Base-by-base conservation (phyloP, 352 stramenopile species). In the Globisporangium echinulatum region DNA sequence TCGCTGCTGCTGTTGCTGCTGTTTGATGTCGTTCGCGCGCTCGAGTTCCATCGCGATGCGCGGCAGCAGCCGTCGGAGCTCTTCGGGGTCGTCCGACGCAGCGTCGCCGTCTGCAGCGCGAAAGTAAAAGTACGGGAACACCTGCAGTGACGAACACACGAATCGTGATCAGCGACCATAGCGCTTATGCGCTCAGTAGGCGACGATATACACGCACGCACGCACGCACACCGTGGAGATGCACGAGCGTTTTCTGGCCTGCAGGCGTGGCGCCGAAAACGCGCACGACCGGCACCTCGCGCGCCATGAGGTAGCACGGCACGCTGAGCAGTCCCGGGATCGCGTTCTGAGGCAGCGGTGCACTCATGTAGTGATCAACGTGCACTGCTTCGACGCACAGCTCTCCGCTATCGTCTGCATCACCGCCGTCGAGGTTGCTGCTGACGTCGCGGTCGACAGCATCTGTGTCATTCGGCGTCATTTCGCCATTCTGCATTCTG, bases 121-220 rank as follows among this genome's bases (percentile, higher is more conserved):
- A 47, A 96, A 90, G 72, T 94, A 96, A 58, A 96, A 94, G 62
- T 96, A 96, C 19, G 86, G 86, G 49, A 93, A 91, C 39, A 93
- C 71, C 86, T 96, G 56, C 17, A 38, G 14, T 14, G 9, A n/a
- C n/a, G 19, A 7, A 42, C 13, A 36, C 25, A 25, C 25, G 25
- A 25, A 25, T 25, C 25, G 25, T 25, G 25, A 25, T 25, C 25
- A 25, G 25, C 25, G 25, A 2, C 25, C 25, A 25, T 25, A 25
- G 2, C 25, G 25, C 25, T 25, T 25, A 25, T 1, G 25, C 25
- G 25, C 25, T 25, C 25, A 25, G 25, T 25, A 25, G 25, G 25
- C 25, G 25, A 25, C 25, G 25, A 25, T 25, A 25, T 25, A 25
- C 5, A 61, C 5, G 6, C 48, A 50, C 1, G 25, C 11, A 56